Evolutionary conservation across 129 eudicot species (phyloP), one percentile per base, ranked within the genome.

Genomic region (Calendula officinalis): DNA sequence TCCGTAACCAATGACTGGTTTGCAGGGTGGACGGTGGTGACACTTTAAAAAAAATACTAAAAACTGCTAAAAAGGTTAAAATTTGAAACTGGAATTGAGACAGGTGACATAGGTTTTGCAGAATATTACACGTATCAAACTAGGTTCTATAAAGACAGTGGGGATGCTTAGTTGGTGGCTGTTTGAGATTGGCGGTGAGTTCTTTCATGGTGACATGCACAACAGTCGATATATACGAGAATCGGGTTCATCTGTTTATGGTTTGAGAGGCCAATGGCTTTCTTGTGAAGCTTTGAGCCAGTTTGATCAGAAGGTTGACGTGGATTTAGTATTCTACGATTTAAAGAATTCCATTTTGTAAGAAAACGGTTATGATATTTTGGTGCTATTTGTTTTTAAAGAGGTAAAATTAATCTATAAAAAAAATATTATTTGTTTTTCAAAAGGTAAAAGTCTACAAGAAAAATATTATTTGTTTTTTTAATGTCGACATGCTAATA

Each of bases 161-260:
- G 49, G 43, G 37, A 5, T 67, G 55, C 33, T 54, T 44, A 5
- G 56, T 56, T 35, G 40, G 45, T 44, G 74, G 66, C 14, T 38
- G 61, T 66, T 51, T 8, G 27, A 17, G 61, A 48, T 48, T 47
- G 47, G 70, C 16, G 45, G 16, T 22, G 7, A 51, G 2, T 16
- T 44, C 11, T 13, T 39, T 46, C 59, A 57, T 35, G 49, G 36
- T 39, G 32, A 47, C 49, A 57, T 13, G 54, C 64, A 68, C 73
- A 33, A 68, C 46, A 57, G 58, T 57, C 59, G 74, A 57, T 58
- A 8, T 46, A 16, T 69, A 36, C 74, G 16, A 69, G 57, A 56
- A 34, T 8, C 32, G 5, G 46, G 4, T 22, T 36, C 40, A 69
- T 43, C 66, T 58, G 73, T 46, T 58, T 69, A 30, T 4, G 10